Conservation (phyloP, 768 basidiomycete species). For the Scleroderma bovista region DNA sequence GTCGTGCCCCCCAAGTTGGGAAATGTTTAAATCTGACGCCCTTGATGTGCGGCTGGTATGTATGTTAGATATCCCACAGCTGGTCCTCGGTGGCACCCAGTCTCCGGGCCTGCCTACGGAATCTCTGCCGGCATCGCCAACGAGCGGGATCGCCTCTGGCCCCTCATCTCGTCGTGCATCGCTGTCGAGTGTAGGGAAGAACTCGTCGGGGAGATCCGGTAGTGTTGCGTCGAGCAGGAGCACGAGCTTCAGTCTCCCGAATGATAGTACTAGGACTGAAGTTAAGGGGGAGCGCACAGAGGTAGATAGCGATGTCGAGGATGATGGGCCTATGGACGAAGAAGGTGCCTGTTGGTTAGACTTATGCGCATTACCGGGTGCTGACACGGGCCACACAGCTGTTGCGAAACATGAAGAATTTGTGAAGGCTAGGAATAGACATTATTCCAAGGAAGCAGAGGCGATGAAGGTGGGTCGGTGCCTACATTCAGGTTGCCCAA, state of each 20-base stretch:
- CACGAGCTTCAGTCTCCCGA: constrained; percentile 79
- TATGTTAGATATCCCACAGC: constrained; percentile 70
- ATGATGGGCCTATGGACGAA: constrained; percentile 86
- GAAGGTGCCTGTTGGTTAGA: constrained; percentile 51
- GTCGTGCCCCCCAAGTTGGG: background rate
- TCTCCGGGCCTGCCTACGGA: constrained; percentile 36
- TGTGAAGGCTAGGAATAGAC: constrained; percentile 71
- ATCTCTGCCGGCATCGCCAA: constrained; percentile 48
- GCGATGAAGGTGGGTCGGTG: constrained; percentile 75
- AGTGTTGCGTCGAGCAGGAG: constrained; percentile 67
- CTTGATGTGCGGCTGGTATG: background rate
- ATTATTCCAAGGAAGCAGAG: constrained; percentile 88
- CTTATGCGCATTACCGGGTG: background rate
- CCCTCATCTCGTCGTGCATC: constrained; percentile 74
- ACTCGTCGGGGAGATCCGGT: constrained; percentile 52
- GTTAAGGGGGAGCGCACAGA: too few species aligned
- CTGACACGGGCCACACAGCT: constrained; percentile 39
- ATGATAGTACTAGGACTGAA: too few species aligned
- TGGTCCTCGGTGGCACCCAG: constrained; percentile 45
- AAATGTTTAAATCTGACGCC: background rate
- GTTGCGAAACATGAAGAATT: constrained; percentile 80
- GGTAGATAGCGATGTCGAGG: constrained; percentile 56
- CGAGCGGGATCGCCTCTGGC: constrained; percentile 55
- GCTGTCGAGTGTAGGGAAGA: constrained; percentile 57
- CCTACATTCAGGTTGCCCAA: background rate